A percentile compares a stretch with the other conserved stretches of the same genome.
These are phyloP conservation scores for Neurospora sp. DNA, from an alignment of 495 filamentous ascomycete genomes.

Conservation along the genomic window DNA sequence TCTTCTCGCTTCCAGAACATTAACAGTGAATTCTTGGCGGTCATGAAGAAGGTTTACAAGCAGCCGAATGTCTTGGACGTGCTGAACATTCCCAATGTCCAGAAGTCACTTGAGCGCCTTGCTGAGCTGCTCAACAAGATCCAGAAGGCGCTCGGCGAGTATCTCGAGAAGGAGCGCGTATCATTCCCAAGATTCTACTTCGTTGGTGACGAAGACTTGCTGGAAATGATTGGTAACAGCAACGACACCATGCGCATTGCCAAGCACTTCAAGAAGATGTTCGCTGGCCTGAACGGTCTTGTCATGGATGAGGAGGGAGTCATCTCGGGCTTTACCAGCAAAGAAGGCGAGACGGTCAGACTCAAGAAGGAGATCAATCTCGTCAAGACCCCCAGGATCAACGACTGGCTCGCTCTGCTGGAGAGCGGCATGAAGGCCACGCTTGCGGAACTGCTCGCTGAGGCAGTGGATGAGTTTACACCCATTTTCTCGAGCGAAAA, in stretches of 20 bases:
- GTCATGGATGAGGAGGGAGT: conserved; percentile 81
- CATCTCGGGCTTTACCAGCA: conserved; percentile 88
- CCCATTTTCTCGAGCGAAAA: conserved; percentile 56
- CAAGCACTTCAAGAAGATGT: conserved; percentile 99
- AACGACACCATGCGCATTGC: conserved; percentile 92
- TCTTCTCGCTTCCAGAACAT: conserved; percentile 97
- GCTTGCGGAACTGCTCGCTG: conserved; percentile 78
- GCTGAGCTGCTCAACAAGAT: conserved; percentile 97
- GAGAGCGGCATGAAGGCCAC: conserved; percentile 92
- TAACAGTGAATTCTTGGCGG: conserved; percentile 92
- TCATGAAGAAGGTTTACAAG: conserved; percentile 98
- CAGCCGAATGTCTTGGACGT: conserved; percentile 91
- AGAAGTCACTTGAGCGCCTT: conserved; percentile 88
- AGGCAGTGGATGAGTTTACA: conserved; percentile 70
- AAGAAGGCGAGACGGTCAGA: conserved; percentile 84
- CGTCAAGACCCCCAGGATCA: conserved; percentile 87
- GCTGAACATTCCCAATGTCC: conserved; percentile 85
- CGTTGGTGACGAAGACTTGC: conserved; percentile 92
- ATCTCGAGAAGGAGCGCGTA: conserved; percentile 91
- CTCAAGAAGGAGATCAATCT: conserved; percentile 86
- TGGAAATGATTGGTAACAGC: conserved; percentile 99
- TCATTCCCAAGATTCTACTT: conserved; percentile 99
- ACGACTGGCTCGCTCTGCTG: conserved; percentile 89
- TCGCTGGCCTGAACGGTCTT: conserved; percentile 84
- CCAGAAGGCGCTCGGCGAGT: conserved; percentile 96